These are phyloP conservation scores for Abeoforma whisleri DNA, from an alignment of 78 protist species.

Conservation along the genomic window DNA sequence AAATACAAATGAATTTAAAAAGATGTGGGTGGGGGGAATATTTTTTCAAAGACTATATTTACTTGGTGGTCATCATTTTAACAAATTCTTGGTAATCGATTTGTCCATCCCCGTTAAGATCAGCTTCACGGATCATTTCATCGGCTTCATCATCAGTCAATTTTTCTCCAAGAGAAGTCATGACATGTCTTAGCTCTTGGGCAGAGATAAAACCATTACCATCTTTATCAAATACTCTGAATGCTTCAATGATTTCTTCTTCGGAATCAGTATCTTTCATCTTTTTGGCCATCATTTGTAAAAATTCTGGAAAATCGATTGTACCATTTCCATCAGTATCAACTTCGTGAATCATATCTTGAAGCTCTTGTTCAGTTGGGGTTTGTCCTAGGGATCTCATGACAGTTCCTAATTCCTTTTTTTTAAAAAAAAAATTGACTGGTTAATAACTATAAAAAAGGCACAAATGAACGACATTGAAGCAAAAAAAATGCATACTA, in stretches of 20 bases:
- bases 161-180: conserved; percentile 80
- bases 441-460: too few species aligned
- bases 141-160: conserved; percentile 90
- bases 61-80: conserved; percentile 79
- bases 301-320: conserved; percentile 96
- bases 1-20: too few species aligned
- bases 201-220: conserved; percentile 94
- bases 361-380: conserved; percentile 96
- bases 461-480: not conserved
- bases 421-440: conserved; percentile 68
- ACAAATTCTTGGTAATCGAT: conserved; percentile 93
- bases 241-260: conserved; percentile 97
- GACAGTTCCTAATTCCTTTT: conserved; percentile 90
- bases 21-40: not conserved
- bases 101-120: conserved; percentile 90
- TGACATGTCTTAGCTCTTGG: conserved; percentile 90
- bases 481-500: too few species aligned
- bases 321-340: conserved; percentile 73
- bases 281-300: conserved; percentile 85
- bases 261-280: conserved; percentile 95
- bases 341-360: conserved; percentile 85
- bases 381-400: conserved; percentile 91
- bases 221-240: conserved; percentile 97
- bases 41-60: conserved; percentile 9
- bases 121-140: conserved; percentile 93